These are phyloP conservation scores for Oenanthe sinensis DNA, from an alignment of 129 eudicot genomes.

Conservation along the genomic window DNA sequence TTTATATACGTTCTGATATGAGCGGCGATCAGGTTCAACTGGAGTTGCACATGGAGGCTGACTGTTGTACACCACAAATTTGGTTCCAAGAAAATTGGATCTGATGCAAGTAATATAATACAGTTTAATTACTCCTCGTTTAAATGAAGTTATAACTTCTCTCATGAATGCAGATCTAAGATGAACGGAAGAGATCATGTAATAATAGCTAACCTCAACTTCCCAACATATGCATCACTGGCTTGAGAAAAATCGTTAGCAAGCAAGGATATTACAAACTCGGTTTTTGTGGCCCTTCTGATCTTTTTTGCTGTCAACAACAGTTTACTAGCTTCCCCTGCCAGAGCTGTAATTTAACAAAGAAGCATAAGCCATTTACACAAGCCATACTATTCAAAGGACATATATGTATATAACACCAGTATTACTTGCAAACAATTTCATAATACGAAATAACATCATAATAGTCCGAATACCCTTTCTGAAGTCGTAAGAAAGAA, in stretches of 20 bases:
- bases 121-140: neutral
- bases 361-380: neutral
- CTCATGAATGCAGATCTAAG: neutral
- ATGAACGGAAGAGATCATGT: neutral
- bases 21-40: conserved; percentile 17
- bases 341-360: conserved; percentile 26
- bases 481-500: no score
- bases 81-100: conserved; percentile 82
- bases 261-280: conserved; percentile 34
- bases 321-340: conserved; percentile 40
- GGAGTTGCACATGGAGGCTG: conserved; percentile 37
- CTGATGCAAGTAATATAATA: conserved; percentile 22
- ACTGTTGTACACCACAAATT: conserved; percentile 49
- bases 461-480: no score
- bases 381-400: neutral
- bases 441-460: no score
- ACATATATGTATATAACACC: no score
- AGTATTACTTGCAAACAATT: no score
- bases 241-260: conserved; percentile 36
- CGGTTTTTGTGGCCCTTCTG: conserved; percentile 36
- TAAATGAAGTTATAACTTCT: neutral
- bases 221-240: conserved; percentile 60
- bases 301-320: conserved; percentile 43
- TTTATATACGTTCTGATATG: conserved; percentile 23
- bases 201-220: conserved; percentile 43